Base-by-base conservation (phyloP, 2,329 filamentous ascomycete genomes). In the Trichophyton verrucosum region DNA sequence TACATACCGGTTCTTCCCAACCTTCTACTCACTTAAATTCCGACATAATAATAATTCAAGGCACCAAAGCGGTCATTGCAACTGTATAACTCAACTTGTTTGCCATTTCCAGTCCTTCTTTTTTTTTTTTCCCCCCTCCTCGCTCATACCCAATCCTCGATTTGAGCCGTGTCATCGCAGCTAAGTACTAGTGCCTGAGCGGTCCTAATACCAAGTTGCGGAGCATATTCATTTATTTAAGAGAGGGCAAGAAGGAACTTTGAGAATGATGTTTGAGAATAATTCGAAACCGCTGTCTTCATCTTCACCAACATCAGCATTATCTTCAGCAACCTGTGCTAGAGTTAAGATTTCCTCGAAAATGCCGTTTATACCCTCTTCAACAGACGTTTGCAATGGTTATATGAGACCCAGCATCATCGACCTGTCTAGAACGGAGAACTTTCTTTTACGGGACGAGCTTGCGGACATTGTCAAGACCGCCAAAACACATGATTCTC, bases 361-460 rank as follows among this genome's bases (percentile, higher is more conserved):
- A 17, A 59, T 59, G 57, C 40, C 57, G 17, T 36, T 46, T 17
- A 60, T 60, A 47, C 49, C 58, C 27, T 27, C 24, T 3, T 47
- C 27, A 20, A 56, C 46, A 7, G 46, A 60, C 11, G 22, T n/a
- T n/a, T 47, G 22, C 46, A 60, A 58, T 17, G 53, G 53, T n/a
- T 56, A 42, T 22, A 27, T 42, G 46, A 53, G 60, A 61, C 22
- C 33, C 9, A 5, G 59, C 53, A 55, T 40, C 24, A 64, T 65
- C 24, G 64, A 65, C 40, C 59, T 65, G 1, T 63, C 63, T 17
- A 17, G 24, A 30, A 61, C 57, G 15, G 61, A 64, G 22, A 65
- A 65, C 20, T 60, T 33, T n/a, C 59, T 65, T 17, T 44, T 65
- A 44, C 60, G 55, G 30, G 63, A 64, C 0, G 64, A 65, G 55